Evolutionary conservation across 2,329 filamentous ascomycete genomes (phyloP).

Genomic region (Hirsutella minnesotensis): DNA sequence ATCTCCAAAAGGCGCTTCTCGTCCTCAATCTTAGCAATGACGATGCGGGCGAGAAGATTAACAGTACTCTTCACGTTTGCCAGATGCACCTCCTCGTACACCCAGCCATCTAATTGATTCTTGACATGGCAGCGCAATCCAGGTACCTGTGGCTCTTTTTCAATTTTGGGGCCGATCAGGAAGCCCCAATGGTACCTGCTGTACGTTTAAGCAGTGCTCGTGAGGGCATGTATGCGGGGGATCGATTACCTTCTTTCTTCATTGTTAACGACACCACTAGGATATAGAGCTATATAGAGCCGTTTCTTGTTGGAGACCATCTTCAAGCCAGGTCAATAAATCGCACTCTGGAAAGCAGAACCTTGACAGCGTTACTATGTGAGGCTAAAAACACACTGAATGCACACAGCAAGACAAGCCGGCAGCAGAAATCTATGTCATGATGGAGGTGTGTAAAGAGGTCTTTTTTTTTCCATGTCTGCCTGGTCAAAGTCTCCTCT

Average conservation of each 20-base stretch:
- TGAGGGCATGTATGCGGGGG: not conserved
- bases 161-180: slow-evolving; percentile 16
- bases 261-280: slow-evolving; percentile 11
- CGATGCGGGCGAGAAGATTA: slow-evolving; percentile 22
- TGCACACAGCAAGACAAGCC: too few relatives aligned
- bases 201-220: not conserved
- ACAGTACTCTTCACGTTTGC: slow-evolving; percentile 10
- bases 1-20: slow-evolving; percentile 18
- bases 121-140: slow-evolving; percentile 22
- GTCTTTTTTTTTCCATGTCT: too few relatives aligned
- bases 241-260: slow-evolving; percentile 12
- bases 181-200: slow-evolving; percentile 18
- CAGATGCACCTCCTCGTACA: slow-evolving; percentile 12
- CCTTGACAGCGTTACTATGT: too few relatives aligned
- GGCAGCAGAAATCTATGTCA: too few relatives aligned
- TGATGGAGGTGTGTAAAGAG: too few relatives aligned
- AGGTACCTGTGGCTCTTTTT: slow-evolving; percentile 6
- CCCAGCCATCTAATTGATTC: slow-evolving; percentile 12
- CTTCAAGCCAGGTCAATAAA: too few relatives aligned
- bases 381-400: too few relatives aligned
- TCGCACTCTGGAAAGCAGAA: too few relatives aligned
- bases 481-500: too few relatives aligned
- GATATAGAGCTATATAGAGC: slow-evolving; percentile 20
- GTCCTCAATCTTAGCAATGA: slow-evolving; percentile 26
- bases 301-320: slow-evolving; percentile 8